Conservation (phyloP, 805 yeast genomes). For the Metschnikowia gelsemii region DNA sequence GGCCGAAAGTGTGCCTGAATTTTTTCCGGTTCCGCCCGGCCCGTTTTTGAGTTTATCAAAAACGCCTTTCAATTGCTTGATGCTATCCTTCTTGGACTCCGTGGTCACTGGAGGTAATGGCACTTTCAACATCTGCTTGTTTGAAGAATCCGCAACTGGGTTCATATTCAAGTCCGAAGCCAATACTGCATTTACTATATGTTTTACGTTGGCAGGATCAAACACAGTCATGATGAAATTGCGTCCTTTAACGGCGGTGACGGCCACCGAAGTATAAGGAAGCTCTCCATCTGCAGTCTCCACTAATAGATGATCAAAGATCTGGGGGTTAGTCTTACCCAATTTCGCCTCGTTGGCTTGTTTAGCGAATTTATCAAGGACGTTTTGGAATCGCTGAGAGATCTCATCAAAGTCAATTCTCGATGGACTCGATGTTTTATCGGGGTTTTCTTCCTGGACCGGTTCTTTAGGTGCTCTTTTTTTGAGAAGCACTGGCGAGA, state of each 20-base stretch:
- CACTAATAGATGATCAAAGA: slow-evolving; percentile 61
- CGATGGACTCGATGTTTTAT: slow-evolving; percentile 9
- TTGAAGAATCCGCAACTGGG: slow-evolving; percentile 73
- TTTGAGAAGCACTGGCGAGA: slow-evolving; percentile 11
- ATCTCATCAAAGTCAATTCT: slow-evolving; percentile 34
- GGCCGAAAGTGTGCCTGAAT: slow-evolving; percentile 45
- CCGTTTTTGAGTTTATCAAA: slow-evolving; percentile 61
- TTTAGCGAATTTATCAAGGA: slow-evolving; percentile 53
- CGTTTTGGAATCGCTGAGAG: slow-evolving; percentile 43
- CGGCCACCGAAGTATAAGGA: slow-evolving; percentile 65
- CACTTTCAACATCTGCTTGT: slow-evolving; percentile 70
- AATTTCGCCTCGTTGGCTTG: slow-evolving; percentile 61
- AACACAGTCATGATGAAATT: slow-evolving; percentile 76
- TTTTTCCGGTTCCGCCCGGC: slow-evolving; percentile 29
- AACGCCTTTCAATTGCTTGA: slow-evolving; percentile 61
- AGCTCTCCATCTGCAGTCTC: slow-evolving; percentile 45
- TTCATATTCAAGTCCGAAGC: slow-evolving; percentile 70
- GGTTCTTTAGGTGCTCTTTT: slow-evolving; percentile 20
- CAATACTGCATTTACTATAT: slow-evolving; percentile 67
- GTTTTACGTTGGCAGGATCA: slow-evolving; percentile 73
- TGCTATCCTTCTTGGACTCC: slow-evolving; percentile 57
- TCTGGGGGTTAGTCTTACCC: slow-evolving; percentile 66
- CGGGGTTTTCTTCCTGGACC: slow-evolving; percentile 7
- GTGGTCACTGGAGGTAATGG: slow-evolving; percentile 73
- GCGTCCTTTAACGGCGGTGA: slow-evolving; percentile 68